Evolutionary conservation across 2,329 filamentous ascomycete genomes (phyloP), one percentile per base, ranked within the genome.

Genomic region (Alternaria gansuensis): DNA sequence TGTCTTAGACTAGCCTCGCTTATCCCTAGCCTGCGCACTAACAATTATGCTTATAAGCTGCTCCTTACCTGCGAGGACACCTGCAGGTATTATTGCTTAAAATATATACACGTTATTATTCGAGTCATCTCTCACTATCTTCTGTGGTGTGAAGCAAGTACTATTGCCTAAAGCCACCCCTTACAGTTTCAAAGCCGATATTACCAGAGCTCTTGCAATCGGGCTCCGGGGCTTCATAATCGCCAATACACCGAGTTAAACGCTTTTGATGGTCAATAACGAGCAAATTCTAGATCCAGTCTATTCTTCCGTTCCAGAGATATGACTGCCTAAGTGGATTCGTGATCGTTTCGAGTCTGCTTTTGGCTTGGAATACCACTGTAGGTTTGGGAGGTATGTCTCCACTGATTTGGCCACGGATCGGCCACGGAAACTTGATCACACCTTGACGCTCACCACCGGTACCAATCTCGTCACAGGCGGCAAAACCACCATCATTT

Each of bases 401-500:
- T 34, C 50, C 13, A 31, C 14, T 0, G 44, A 54, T 40, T 7
- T 13, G 10, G 26, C 45, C 5, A 28, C 43, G 23, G 24, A 54
- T 24, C 34, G 17, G 14, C 52, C 50, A 3, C 52, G 52, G n/a
- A 26, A 5, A 10, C 34, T 54, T 1, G 13, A 41, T 17, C 29
- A 29, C 7, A 34, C 44, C 3, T 6, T 34, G 1, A n/a, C 21
- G 0, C 34, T 46, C 29, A 46, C 44, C 1, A 34, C 34, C 0
- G 44, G 44, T 11, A 11, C 44, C 11, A 11, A 46, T 1, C 29
- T 29, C 0, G 29, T 46, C 1, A 39, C 29, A 13, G 26, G 34
- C 1, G 52, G 52, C 2, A 54, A 54, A 14, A 54, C 34, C 10
- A 50, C 43, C 0, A 3, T n/a, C 48, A 78, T 82, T 29, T 70